Evolutionary conservation across 1,139 yeast species (phyloP).

Genomic region (Maudiozyma humilis): DNA sequence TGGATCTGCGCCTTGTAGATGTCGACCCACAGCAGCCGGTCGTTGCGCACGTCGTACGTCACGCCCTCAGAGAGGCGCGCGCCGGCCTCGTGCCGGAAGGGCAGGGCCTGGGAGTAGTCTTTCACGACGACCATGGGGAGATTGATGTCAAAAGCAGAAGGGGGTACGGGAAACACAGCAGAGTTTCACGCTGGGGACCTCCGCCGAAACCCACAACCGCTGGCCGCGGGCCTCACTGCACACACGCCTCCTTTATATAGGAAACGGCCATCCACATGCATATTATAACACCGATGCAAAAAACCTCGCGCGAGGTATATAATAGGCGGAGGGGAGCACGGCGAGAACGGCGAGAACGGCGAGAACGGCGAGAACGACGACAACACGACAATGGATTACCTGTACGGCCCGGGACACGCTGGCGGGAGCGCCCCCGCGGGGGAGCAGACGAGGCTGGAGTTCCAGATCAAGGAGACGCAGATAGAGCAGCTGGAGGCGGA

Average conservation of each 20-base stretch:
- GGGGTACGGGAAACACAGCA: no score
- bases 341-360: not conserved
- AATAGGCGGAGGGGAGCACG: not conserved
- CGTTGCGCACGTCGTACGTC: constrained; percentile 50
- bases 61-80: constrained; percentile 60
- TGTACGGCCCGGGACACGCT: not conserved
- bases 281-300: not conserved
- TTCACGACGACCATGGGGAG: constrained; percentile 5
- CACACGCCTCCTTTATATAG: no score
- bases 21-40: constrained; percentile 62
- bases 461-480: constrained; percentile 35
- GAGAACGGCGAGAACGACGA: not conserved
- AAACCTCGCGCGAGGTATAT: not conserved
- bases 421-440: not conserved
- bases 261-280: no score
- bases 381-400: not conserved
- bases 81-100: constrained; percentile 26
- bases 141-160: not conserved
- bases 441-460: constrained; percentile 22
- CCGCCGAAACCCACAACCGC: no score
- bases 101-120: constrained; percentile 2
- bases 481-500: constrained; percentile 35
- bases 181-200: no score
- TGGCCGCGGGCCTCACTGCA: no score
- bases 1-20: constrained; percentile 53